Evolutionary conservation across 495 filamentous ascomycete species (phyloP).

Genomic region (Aspergillus haitiensis): DNA sequence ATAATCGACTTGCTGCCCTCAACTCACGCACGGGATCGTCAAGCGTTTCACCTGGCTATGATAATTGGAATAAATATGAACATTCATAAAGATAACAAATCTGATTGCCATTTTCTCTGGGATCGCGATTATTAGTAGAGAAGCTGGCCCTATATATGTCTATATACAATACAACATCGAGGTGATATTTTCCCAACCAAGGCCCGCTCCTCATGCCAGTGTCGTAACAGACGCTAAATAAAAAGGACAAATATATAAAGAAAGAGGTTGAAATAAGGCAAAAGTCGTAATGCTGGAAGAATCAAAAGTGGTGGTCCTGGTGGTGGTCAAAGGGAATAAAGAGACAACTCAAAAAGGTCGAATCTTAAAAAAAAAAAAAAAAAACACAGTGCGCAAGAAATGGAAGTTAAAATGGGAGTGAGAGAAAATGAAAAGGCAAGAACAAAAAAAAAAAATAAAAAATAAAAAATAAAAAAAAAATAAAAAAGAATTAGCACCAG

Average conservation of each 20-base stretch:
- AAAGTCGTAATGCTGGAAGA: conserved; percentile 12
- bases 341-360: conserved; percentile 2
- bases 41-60: neutral
- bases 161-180: conserved; percentile 27
- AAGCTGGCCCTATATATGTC: conserved; percentile 18
- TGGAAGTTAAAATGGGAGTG: neutral
- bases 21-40: neutral
- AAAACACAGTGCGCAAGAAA: conserved; percentile 10
- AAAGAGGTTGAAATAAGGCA: conserved; percentile 14
- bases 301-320: neutral
- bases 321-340: neutral
- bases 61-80: neutral
- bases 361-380: conserved; percentile 10
- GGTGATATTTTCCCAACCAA: conserved; percentile 23
- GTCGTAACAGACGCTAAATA: conserved; percentile 28
- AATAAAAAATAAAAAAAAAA: conserved; percentile 5
- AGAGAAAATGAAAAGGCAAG: neutral
- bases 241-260: conserved; percentile 14
- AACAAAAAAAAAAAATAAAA: conserved; percentile 5
- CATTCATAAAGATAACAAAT: conserved; percentile 1
- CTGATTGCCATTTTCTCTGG: conserved; percentile 15
- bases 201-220: conserved; percentile 26
- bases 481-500: conserved; percentile 60
- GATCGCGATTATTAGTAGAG: conserved; percentile 21
- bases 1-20: neutral